phyloP scores from a whole-genome alignment of 73 alveolate genomes.

The Paramecium pentaurelia region DNA sequence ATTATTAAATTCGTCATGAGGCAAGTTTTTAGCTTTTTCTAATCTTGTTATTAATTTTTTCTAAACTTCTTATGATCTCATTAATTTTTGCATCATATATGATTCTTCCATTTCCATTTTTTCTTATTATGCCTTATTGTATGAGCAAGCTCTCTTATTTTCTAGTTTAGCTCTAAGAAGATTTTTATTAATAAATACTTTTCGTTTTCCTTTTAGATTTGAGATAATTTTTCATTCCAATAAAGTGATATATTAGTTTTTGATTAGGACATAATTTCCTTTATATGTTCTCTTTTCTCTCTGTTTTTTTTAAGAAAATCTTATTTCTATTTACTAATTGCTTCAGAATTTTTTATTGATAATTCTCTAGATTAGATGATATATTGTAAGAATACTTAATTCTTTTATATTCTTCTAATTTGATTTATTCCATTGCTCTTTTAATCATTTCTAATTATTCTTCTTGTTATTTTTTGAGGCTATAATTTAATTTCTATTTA shows the following conservation, averaged over 20 bases:
- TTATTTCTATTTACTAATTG: not conserved
- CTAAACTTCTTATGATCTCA: not conserved
- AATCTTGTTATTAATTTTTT: not conserved
- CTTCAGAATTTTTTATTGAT: not conserved
- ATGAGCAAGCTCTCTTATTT: not conserved
- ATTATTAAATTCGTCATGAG: not conserved
- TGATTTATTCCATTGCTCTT: slow-evolving; percentile 1
- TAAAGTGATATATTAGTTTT: slow-evolving; percentile 8
- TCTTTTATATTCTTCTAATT: not conserved
- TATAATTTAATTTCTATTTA: not conserved
- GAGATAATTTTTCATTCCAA: slow-evolving; percentile 28
- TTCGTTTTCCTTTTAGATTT: not conserved
- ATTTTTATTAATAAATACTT: not conserved
- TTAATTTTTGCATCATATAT: not conserved
- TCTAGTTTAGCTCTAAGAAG: not conserved
- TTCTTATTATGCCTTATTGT: not conserved
- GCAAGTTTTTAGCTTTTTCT: slow-evolving; percentile 2
- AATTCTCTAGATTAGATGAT: not conserved
- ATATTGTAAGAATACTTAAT: not conserved
- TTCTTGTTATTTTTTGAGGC: not conserved
- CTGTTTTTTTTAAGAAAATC: not conserved
- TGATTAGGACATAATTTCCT: slow-evolving; percentile 8
- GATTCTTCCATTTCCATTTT: slow-evolving; percentile 29
- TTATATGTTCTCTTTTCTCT: not conserved
- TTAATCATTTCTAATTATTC: not conserved